Evolutionary conservation across 805 yeast genomes (phyloP).

Genomic region (Jamesozyma jinghongensis): DNA sequence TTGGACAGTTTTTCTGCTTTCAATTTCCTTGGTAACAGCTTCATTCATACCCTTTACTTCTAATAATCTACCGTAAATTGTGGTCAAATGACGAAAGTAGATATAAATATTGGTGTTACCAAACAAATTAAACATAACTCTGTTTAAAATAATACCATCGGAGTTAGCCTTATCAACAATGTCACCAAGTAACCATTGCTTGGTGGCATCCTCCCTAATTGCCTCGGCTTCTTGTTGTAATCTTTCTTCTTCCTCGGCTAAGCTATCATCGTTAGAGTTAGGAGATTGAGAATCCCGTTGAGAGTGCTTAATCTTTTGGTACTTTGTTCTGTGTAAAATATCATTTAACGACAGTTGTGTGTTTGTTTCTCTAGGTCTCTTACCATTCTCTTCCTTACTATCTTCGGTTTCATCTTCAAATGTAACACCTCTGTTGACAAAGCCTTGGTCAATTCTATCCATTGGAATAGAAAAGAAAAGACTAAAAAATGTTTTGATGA

Average conservation of each 20-base stretch:
- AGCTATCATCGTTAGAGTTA: slow-evolving; percentile 13
- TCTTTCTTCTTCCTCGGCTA: slow-evolving; percentile 24
- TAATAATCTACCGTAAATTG: slow-evolving; percentile 66
- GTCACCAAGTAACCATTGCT: slow-evolving; percentile 30
- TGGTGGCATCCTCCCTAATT: slow-evolving; percentile 24
- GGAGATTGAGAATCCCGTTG: slow-evolving; percentile 6
- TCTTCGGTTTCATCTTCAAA: neutral
- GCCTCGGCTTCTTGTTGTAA: slow-evolving; percentile 27
- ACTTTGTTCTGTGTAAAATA: slow-evolving; percentile 30
- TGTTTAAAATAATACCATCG: slow-evolving; percentile 27
- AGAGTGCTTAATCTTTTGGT: slow-evolving; percentile 29
- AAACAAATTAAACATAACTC: slow-evolving; percentile 66
- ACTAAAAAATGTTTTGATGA: slow-evolving; percentile 60
- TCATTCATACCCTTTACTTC: slow-evolving; percentile 69
- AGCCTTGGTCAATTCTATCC: slow-evolving; percentile 38
- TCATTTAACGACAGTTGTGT: slow-evolving; percentile 17
- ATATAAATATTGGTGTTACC: slow-evolving; percentile 84
- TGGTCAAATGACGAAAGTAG: slow-evolving; percentile 77
- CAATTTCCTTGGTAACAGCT: slow-evolving; percentile 65
- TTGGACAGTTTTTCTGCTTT: slow-evolving; percentile 49
- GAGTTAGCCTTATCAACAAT: slow-evolving; percentile 26
- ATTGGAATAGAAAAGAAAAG: slow-evolving; percentile 59
- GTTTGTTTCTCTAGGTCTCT: slow-evolving; percentile 24
- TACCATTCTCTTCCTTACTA: slow-evolving; percentile 16
- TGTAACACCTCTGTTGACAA: slow-evolving; percentile 12